phyloP scores from a whole-genome alignment of 163 green algal species.

The Scenedesmus sp. region DNA sequence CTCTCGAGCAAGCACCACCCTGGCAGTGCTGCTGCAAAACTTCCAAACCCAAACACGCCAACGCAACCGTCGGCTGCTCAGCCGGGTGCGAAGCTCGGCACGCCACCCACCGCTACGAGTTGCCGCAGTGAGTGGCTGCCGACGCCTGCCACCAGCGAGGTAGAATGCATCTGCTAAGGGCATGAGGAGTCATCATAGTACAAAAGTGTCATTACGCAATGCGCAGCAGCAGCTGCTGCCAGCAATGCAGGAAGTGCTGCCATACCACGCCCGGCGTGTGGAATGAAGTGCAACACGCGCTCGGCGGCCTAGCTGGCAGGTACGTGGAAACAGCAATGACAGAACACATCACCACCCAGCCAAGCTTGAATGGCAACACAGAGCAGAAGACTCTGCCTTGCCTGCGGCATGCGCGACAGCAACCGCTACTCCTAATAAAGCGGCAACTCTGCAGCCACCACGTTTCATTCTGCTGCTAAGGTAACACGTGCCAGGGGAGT shows the following conservation, averaged over 20 bases:
- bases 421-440: background rate
- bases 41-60: background rate
- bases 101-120: background rate
- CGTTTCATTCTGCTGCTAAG: background rate
- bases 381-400: background rate
- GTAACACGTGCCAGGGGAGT: background rate
- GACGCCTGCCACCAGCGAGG: background rate
- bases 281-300: background rate
- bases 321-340: background rate
- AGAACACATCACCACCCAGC: background rate
- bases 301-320: background rate
- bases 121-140: background rate
- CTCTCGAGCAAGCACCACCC: background rate
- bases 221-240: background rate
- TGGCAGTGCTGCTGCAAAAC: conserved; percentile 11
- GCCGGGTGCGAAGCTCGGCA: background rate
- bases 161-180: background rate
- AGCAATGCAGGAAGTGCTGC: background rate
- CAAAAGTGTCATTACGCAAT: background rate
- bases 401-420: background rate
- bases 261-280: background rate
- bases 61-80: background rate
- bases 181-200: background rate
- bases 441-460: background rate
- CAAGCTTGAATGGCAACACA: background rate